Percentiles rank a stretch among this genome's conserved stretches.
Evolutionary conservation across 495 filamentous ascomycete species (phyloP).

Genomic region (Neurospora sp.): DNA sequence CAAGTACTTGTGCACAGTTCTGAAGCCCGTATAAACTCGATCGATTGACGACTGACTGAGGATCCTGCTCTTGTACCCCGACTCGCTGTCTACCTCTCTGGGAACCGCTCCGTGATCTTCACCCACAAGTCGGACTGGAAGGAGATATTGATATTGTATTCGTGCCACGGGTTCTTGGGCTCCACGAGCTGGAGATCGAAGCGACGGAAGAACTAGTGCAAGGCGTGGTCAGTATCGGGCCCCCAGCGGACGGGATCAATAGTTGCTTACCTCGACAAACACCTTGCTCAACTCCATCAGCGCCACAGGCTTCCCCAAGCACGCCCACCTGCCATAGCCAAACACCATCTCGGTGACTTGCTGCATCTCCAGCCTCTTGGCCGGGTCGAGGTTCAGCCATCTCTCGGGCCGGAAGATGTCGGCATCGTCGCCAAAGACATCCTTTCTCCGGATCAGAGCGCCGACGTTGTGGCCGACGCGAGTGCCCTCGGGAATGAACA

Average conservation of each 20-base stretch:
- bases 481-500: slow-evolving; percentile 43
- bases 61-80: too few species aligned
- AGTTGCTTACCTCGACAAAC: slow-evolving; percentile 36
- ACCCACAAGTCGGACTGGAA: background rate
- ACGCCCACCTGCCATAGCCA: slow-evolving; percentile 26
- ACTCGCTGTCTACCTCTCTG: too few species aligned
- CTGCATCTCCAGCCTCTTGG: slow-evolving; percentile 23
- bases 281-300: slow-evolving; percentile 40
- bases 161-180: slow-evolving; percentile 28
- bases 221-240: background rate
- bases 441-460: slow-evolving; percentile 16
- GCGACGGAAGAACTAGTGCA: slow-evolving; percentile 14
- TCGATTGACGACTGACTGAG: too few species aligned
- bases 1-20: too few species aligned
- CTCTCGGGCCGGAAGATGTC: slow-evolving; percentile 41
- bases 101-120: background rate
- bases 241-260: too few species aligned
- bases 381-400: slow-evolving; percentile 24
- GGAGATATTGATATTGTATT: background rate
- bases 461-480: slow-evolving; percentile 39
- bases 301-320: slow-evolving; percentile 29
- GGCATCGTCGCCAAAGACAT: slow-evolving; percentile 28
- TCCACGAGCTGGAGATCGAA: slow-evolving; percentile 38
- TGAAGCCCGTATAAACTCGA: too few species aligned
- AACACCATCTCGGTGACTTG: slow-evolving; percentile 15